Conservation (phyloP, 768 basidiomycete genomes). For the Auricularia cornea region DNA sequence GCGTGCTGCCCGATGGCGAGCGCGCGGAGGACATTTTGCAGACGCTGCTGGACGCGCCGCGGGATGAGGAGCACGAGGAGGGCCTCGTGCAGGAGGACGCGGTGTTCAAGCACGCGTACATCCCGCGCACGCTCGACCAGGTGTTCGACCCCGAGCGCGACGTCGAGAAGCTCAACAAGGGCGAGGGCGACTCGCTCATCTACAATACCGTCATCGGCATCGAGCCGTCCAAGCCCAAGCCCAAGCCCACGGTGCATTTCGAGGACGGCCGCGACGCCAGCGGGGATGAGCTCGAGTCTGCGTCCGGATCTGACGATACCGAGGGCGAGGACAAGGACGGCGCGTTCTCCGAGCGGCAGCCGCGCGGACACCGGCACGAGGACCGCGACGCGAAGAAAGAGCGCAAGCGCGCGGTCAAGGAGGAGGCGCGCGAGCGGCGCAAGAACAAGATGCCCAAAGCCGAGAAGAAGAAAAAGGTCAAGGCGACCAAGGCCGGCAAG, state of each 20-base stretch:
- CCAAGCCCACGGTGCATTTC: conserved; percentile 6
- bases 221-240: conserved; percentile 20
- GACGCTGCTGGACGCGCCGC: conserved; percentile 1
- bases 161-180: conserved; percentile 61
- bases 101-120: conserved; percentile 85
- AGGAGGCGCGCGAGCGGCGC: conserved; percentile 77
- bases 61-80: conserved; percentile 14
- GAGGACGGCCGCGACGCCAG: conserved; percentile 19
- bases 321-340: conserved; percentile 27
- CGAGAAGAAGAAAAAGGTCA: conserved; percentile 84
- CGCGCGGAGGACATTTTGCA: conserved; percentile 14
- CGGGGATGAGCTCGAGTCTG: conserved; percentile 22
- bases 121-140: conserved; percentile 86
- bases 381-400: conserved; percentile 91
- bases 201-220: conserved; percentile 85
- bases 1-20: conserved; percentile 33
- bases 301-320: conserved; percentile 26
- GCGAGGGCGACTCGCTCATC: conserved; percentile 67
- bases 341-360: conserved; percentile 44
- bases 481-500: conserved; percentile 22
- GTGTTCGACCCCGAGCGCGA: conserved; percentile 94
- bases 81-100: conserved; percentile 59
- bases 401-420: conserved; percentile 83
- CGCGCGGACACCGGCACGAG: conserved; percentile 86
- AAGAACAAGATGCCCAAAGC: conserved; percentile 93